Conservation (phyloP, 1,139 yeast species). For the Nadsonia starkeyi-henricii region DNA sequence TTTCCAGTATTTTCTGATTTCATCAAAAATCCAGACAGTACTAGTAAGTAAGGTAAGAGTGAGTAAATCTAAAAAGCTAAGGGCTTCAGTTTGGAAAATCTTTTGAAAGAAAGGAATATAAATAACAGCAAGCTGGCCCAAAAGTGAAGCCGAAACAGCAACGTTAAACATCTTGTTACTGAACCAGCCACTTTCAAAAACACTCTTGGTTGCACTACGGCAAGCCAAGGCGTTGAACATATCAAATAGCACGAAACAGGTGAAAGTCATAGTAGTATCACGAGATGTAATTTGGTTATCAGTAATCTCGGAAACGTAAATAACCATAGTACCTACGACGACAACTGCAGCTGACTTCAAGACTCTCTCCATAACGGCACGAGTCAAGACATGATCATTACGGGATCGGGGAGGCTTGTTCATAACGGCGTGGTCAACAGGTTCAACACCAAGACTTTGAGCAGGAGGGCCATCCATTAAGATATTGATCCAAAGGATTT, state of each 20-base stretch:
- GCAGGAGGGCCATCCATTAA: constrained; percentile 99
- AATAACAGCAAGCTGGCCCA: constrained; percentile 90
- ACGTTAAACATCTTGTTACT: constrained; percentile 79
- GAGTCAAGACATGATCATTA: constrained; percentile 66
- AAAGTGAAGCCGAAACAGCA: constrained; percentile 77
- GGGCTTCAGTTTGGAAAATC: constrained; percentile 87
- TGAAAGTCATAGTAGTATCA: constrained; percentile 97
- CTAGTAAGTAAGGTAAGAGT: constrained; percentile 54
- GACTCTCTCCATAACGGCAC: constrained; percentile 53
- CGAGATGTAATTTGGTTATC: constrained; percentile 75
- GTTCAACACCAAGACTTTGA: constrained; percentile 92
- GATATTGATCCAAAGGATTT: constrained; percentile 91
- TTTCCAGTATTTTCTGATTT: constrained; percentile 44
- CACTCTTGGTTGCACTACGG: constrained; percentile 73
- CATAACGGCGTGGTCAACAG: constrained; percentile 93
- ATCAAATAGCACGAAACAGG: constrained; percentile 87
- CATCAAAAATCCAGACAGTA: constrained; percentile 77
- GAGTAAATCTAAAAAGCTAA: constrained; percentile 51
- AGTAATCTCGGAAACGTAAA: constrained; percentile 71
- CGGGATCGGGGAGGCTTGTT: constrained; percentile 84
- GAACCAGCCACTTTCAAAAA: constrained; percentile 61
- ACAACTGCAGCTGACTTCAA: constrained; percentile 63
- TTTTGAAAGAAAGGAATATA: constrained; percentile 85
- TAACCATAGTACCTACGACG: constrained; percentile 63
- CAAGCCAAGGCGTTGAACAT: constrained; percentile 93